A percentile compares a stretch with the other conserved stretches of the same genome.
Conservation (phyloP, 495 filamentous ascomycete genomes). For the Pseudevernia furfuracea region DNA sequence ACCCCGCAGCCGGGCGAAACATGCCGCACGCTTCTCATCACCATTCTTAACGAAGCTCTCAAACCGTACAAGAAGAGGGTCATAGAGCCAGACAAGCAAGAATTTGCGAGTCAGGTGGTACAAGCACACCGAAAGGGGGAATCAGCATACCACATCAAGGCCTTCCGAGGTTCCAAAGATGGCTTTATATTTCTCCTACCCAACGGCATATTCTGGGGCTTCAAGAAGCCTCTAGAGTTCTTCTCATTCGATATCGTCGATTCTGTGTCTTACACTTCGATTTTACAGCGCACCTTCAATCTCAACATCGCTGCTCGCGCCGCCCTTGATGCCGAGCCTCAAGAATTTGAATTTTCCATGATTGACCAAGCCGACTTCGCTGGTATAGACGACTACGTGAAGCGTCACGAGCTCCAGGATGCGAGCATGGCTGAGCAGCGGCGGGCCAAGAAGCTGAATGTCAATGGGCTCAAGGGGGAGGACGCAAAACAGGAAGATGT, state of each 20-base stretch:
- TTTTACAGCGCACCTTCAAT: constrained; percentile 91
- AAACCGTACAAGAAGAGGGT: constrained; percentile 50
- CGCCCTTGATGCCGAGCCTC: constrained; percentile 36
- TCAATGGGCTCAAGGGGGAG: constrained; percentile 50
- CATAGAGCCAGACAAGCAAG: constrained; percentile 57
- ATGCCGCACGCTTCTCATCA: constrained; percentile 55
- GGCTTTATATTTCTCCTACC: constrained; percentile 85
- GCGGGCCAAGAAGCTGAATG: constrained; percentile 70
- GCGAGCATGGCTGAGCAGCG: constrained; percentile 83
- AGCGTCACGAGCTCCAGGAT: constrained; percentile 74
- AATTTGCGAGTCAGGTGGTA: constrained; percentile 68
- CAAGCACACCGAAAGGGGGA: constrained; percentile 86
- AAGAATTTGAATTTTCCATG: constrained; percentile 80
- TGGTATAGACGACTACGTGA: constrained; percentile 79
- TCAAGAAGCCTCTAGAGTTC: constrained; percentile 90
- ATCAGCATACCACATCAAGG: constrained; percentile 86
- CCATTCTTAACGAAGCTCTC: constrained; percentile 54
- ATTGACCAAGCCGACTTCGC: constrained; percentile 76
- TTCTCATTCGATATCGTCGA: constrained; percentile 72
- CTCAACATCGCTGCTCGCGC: constrained; percentile 60
- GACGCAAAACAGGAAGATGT: constrained; percentile 30
- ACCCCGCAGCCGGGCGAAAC: constrained; percentile 44
- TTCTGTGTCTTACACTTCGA: constrained; percentile 78
- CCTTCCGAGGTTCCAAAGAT: constrained; percentile 88
- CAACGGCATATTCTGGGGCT: constrained; percentile 82